These are phyloP conservation scores for Leptographium procerum DNA, from an alignment of 2,329 filamentous ascomycete species.

Conservation along the genomic window DNA sequence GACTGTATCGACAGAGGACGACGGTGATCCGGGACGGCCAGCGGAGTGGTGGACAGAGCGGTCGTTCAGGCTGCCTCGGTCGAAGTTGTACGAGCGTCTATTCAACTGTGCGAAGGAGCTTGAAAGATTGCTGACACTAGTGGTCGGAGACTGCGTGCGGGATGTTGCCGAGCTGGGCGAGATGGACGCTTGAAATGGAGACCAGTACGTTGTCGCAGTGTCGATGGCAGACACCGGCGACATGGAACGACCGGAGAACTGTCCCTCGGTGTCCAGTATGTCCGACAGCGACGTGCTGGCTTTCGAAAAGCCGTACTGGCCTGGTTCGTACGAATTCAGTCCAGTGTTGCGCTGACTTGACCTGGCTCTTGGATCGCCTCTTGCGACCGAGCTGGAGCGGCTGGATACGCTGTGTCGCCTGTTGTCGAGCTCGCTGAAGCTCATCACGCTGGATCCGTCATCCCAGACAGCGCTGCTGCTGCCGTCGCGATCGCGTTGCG, in stretches of 20 bases:
- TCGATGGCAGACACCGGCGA: conserved; percentile 64
- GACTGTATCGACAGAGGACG: conserved; percentile 56
- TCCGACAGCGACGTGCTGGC: conserved; percentile 49
- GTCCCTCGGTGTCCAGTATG: conserved; percentile 57
- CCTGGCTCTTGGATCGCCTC: conserved; percentile 43
- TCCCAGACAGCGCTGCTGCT: conserved; percentile 34
- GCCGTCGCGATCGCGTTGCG: conserved; percentile 32
- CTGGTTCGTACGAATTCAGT: conserved; percentile 59
- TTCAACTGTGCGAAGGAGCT: conserved; percentile 35
- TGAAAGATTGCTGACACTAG: conserved; percentile 47
- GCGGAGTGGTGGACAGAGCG: not conserved
- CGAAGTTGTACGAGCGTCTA: conserved; percentile 18
- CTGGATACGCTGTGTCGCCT: conserved; percentile 32
- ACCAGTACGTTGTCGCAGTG: conserved; percentile 77
- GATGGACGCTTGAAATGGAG: conserved; percentile 62
- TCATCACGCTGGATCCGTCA: conserved; percentile 41
- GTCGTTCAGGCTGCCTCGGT: conserved; percentile 26
- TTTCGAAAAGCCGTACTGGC: conserved; percentile 47
- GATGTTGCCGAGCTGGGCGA: conserved; percentile 51
- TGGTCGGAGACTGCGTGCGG: conserved; percentile 49
- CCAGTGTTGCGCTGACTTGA: conserved; percentile 49
- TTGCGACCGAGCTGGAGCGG: conserved; percentile 39
- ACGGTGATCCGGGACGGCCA: conserved; percentile 47
- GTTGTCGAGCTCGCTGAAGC: conserved; percentile 31
- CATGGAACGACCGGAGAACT: conserved; percentile 51